A percentile compares a stretch with the other conserved stretches of the same genome.
Conservation (phyloP, 2,329 filamentous ascomycete species). For the Penicillium rolfsii region DNA sequence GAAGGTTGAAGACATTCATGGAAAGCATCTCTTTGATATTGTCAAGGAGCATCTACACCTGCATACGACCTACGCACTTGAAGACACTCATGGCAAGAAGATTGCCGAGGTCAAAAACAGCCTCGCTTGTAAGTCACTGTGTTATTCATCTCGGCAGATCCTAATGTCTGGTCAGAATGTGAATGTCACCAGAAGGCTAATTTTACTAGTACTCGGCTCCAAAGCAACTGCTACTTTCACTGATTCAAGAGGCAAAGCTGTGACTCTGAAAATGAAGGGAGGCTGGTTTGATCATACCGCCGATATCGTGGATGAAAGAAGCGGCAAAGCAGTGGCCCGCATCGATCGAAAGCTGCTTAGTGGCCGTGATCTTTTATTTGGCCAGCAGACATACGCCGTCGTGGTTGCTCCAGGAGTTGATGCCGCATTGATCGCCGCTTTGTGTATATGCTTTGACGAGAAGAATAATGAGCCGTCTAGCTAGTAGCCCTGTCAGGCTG, state of each 20-base stretch:
- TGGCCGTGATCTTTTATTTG: constrained; percentile 60
- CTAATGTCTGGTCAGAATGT: background rate
- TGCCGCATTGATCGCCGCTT: constrained; percentile 65
- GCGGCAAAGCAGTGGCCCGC: constrained; percentile 57
- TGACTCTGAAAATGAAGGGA: constrained; percentile 62
- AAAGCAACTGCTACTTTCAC: constrained; percentile 54
- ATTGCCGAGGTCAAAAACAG: constrained; percentile 61
- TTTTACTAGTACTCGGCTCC: constrained; percentile 27
- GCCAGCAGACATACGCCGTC: constrained; percentile 68
- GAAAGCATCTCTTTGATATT: constrained; percentile 30
- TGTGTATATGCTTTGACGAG: constrained; percentile 72
- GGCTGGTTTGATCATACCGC: constrained; percentile 63
- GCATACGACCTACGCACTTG: constrained; percentile 32
- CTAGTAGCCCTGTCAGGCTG: background rate
- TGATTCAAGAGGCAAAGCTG: constrained; percentile 50
- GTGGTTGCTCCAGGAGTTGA: constrained; percentile 68
- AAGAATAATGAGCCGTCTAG: constrained; percentile 55
- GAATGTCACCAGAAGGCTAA: background rate
- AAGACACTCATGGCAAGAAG: constrained; percentile 51
- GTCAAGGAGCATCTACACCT: constrained; percentile 30
- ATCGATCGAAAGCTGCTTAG: constrained; percentile 64
- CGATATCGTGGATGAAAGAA: constrained; percentile 59
- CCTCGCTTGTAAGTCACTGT: constrained; percentile 52
- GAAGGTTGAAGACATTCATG: constrained; percentile 26
- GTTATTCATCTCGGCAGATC: background rate